Evolutionary conservation across 2,329 filamentous ascomycete genomes (phyloP), one percentile per base, ranked within the genome.

Genomic region (Alternaria postmessia): DNA sequence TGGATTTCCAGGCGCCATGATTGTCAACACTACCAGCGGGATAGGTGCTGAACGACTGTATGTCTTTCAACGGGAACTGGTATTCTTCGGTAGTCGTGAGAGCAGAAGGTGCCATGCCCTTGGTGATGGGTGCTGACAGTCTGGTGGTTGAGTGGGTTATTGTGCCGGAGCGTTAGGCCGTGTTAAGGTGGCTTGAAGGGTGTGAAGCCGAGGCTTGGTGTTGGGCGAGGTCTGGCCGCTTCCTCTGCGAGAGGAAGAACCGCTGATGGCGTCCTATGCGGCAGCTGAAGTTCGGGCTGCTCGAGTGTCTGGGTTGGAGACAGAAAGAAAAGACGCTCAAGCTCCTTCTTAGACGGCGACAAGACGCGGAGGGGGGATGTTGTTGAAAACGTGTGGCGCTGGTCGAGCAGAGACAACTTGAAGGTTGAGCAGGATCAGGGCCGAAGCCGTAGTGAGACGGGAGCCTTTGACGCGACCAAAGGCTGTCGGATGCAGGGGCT

Each of bases 211-310:
- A 91, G 87, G 86, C 86, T 90, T 87, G 90, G 89, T 88, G 91
- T 76, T 75, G 79, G 92, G 90, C 93, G 91, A 93, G 92, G 92
- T 91, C 93, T 94, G 91, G 91, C 93, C 91, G 66, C 95, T 96
- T 94, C 95, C 95, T 94, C 94, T 82, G 85, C 85, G 85, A 95
- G 94, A 97, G 94, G 94, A 98, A 98, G 94, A 96, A 94, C 91
- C 91, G 89, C 87, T 88, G 88, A 90, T 90, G 88, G 88, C 89
- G 91, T 96, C 92, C 93, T 98, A 99, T 99, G 94, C 95, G 95
- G 95, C 95, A 98, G 94, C 92, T 96, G 91, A 87, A 85, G 83
- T 81, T 83, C 82, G 82, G 86, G 82, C 80, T 86, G 83, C 79
- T 83, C 86, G 81, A 85, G 86, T 70, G 78, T 79, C 69, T 70